phyloP scores from a whole-genome alignment of 2,329 filamentous ascomycete species.

The Bipolaris cookei region DNA sequence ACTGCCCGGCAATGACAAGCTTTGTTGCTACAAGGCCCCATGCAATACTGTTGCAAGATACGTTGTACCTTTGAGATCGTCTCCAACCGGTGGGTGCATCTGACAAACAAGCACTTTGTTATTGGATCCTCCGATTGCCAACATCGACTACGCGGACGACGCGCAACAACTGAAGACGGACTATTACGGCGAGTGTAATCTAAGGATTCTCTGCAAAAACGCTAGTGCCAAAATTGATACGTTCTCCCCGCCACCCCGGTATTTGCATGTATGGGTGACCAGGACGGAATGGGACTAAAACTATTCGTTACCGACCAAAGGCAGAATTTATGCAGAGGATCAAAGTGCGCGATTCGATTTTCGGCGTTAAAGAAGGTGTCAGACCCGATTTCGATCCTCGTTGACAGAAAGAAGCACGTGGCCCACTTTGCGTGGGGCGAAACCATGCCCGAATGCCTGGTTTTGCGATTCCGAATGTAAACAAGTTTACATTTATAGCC shows the following conservation, averaged over 20 bases:
- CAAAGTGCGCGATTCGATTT: neutral
- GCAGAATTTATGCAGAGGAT: neutral
- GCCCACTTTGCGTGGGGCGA: constrained; percentile 11
- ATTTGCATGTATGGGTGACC: constrained; percentile 21
- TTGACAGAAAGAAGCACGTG: neutral
- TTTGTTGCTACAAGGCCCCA: constrained; percentile 24
- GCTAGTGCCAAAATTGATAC: constrained; percentile 13
- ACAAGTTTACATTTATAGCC: constrained; percentile 13
- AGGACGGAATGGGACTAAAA: constrained; percentile 22
- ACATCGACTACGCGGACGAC: constrained; percentile 26
- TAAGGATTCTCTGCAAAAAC: constrained; percentile 24
- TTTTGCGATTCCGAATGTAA: constrained; percentile 14
- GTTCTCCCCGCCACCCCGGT: constrained; percentile 20
- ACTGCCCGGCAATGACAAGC: constrained; percentile 18
- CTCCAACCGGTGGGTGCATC: constrained; percentile 22
- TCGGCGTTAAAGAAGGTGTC: neutral
- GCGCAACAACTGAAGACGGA: constrained; percentile 19
- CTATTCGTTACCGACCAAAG: constrained; percentile 18
- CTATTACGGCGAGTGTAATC: constrained; percentile 22
- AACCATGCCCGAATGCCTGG: constrained; percentile 25
- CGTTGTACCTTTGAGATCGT: constrained; percentile 16
- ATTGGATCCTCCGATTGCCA: constrained; percentile 6
- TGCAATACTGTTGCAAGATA: constrained; percentile 18
- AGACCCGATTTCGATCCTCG: too few species aligned
- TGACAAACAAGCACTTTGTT: constrained; percentile 16